A percentile compares a stretch with the other conserved stretches of the same genome.
phyloP scores from a whole-genome alignment of 2,329 filamentous ascomycete species.

The Ascochyta fabae region DNA sequence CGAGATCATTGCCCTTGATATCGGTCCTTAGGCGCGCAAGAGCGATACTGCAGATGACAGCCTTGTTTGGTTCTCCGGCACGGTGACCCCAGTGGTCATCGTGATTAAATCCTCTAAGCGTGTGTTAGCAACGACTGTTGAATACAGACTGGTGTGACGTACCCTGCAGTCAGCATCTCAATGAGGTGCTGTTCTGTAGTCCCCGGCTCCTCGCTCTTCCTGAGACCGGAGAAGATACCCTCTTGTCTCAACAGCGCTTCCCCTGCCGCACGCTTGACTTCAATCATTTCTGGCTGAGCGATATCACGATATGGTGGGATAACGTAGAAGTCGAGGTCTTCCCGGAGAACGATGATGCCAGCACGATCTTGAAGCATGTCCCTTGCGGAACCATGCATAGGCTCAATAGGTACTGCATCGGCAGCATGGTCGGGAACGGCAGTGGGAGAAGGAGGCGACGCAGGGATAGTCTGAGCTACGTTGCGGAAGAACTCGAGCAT shows the following conservation, averaged over 20 bases:
- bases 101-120: constrained; percentile 86
- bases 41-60: constrained; percentile 95
- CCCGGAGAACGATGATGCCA: constrained; percentile 94
- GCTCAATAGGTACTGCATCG: constrained; percentile 72
- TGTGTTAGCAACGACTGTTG: constrained; percentile 11
- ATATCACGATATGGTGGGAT: constrained; percentile 89
- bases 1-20: constrained; percentile 77
- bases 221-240: constrained; percentile 93
- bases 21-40: constrained; percentile 92
- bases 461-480: constrained; percentile 94
- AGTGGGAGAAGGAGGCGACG: constrained; percentile 68
- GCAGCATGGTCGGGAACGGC: constrained; percentile 50
- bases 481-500: constrained; percentile 99
- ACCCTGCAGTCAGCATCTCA: constrained; percentile 99
- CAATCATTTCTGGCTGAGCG: constrained; percentile 87
- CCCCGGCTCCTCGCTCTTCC: constrained; percentile 93
- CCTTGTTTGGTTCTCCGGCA: constrained; percentile 97
- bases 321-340: constrained; percentile 96
- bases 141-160: constrained; percentile 45
- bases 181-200: constrained; percentile 98
- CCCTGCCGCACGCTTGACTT: constrained; percentile 91
- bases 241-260: constrained; percentile 85
- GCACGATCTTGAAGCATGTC: constrained; percentile 86
- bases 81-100: constrained; percentile 96
- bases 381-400: constrained; percentile 71